A percentile compares a stretch with the other conserved stretches of the same genome.
Conservation (phyloP, 1,139 yeast species). For the Tardiomyces blankii region DNA sequence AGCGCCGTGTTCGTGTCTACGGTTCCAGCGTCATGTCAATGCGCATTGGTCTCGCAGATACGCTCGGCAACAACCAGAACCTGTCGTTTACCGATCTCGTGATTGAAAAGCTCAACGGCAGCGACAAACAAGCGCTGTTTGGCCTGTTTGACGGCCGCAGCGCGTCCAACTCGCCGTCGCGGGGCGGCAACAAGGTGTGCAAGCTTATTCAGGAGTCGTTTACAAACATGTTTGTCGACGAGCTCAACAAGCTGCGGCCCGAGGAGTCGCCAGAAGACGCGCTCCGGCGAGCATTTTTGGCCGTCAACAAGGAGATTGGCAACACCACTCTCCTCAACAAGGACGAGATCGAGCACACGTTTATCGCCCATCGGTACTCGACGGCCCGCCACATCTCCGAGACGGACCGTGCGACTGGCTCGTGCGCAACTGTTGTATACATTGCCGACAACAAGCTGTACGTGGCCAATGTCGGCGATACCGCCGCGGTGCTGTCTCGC, state of each 20-base stretch:
- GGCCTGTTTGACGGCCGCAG: conserved; percentile 79
- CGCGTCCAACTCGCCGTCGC: conserved; percentile 8
- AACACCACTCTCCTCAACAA: conserved; percentile 26
- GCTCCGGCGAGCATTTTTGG: conserved; percentile 64
- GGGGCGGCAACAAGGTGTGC: conserved; percentile 47
- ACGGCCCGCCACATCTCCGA: conserved; percentile 22
- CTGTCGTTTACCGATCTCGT: conserved; percentile 78
- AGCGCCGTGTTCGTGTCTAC: conserved; percentile 82
- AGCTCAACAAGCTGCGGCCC: conserved; percentile 40
- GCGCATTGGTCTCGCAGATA: conserved; percentile 88
- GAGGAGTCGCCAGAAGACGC: conserved; percentile 50
- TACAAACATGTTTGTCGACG: conserved; percentile 51
- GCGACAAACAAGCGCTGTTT: conserved; percentile 56
- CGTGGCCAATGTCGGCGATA: conserved; percentile 87
- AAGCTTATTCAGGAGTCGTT: conserved; percentile 64
- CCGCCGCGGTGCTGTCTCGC: conserved; percentile 68
- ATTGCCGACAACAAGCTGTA: conserved; percentile 60
- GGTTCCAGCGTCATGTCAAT: conserved; percentile 72
- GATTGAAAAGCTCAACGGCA: conserved; percentile 79
- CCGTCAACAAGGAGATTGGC: conserved; percentile 74
- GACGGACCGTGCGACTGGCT: conserved; percentile 74
- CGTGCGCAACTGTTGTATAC: conserved; percentile 74
- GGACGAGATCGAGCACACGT: conserved; percentile 23
- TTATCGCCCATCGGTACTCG: conserved; percentile 24
- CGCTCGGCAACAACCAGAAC: conserved; percentile 57